Evolutionary conservation across 345 rosid genomes (phyloP).

Genomic region (Geranium rotundifolium): DNA sequence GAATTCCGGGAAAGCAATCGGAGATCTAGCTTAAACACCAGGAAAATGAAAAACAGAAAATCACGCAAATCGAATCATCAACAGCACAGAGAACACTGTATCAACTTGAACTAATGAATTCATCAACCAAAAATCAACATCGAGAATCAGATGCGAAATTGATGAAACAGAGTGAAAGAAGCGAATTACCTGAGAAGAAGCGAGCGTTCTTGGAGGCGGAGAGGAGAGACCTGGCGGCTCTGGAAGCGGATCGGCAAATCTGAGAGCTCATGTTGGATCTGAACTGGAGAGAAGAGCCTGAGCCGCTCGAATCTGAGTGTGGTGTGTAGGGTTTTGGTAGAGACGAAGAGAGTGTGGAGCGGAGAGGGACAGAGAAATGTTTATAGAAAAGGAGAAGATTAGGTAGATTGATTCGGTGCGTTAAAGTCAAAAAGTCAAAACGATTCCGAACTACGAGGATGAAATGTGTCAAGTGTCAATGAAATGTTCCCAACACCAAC

Average conservation of each 20-base stretch:
- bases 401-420: too few relatives aligned
- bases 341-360: too few relatives aligned
- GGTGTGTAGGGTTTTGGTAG: too few relatives aligned
- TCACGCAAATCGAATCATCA: background rate
- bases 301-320: background rate
- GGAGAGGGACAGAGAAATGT: too few relatives aligned
- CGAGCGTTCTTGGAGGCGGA: constrained; percentile 59
- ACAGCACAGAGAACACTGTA: too few relatives aligned
- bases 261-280: constrained; percentile 50
- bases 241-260: constrained; percentile 68
- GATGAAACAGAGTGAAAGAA: background rate
- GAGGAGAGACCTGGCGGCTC: constrained; percentile 64
- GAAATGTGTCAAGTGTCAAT: too few relatives aligned
- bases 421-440: too few relatives aligned
- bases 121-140: too few relatives aligned
- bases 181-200: constrained; percentile 41
- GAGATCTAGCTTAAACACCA: background rate
- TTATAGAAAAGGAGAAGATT: too few relatives aligned
- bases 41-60: background rate
- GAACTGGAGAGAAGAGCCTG: background rate
- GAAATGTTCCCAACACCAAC: too few relatives aligned
- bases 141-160: background rate
- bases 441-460: too few relatives aligned
- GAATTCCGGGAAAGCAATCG: background rate
- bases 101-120: background rate